Percentiles rank a stretch among this genome's conserved stretches.
These are phyloP conservation scores for Amoeboaphelidium protococcarum DNA, from an alignment of 371 early-diverging fungal genomes.

Conservation along the genomic window DNA sequence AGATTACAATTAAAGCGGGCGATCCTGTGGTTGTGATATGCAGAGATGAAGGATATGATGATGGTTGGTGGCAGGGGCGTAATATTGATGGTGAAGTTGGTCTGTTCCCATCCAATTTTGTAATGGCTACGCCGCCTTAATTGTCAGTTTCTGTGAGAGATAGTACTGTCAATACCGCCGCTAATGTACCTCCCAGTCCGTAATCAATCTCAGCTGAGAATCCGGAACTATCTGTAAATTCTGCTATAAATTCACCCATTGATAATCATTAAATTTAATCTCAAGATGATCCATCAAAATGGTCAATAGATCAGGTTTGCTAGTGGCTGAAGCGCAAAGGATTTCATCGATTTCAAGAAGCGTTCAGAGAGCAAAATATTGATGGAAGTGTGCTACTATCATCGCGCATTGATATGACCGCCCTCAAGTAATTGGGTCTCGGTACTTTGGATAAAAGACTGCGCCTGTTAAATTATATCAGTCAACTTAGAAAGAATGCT, in stretches of 20 bases:
- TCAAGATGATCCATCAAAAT: background rate
- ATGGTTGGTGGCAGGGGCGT: slow-evolving; percentile 51
- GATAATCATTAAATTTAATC: too few relatives aligned
- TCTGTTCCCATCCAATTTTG: slow-evolving; percentile 35
- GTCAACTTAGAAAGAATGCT: too few relatives aligned
- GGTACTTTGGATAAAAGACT: background rate
- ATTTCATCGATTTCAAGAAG: background rate
- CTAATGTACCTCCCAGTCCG: background rate
- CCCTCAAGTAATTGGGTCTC: background rate
- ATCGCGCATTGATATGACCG: background rate
- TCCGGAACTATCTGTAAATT: too few relatives aligned
- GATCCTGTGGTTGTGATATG: slow-evolving; percentile 44
- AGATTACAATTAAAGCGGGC: slow-evolving; percentile 33
- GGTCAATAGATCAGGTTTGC: background rate
- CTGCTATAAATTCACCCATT: too few relatives aligned
- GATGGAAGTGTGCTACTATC: background rate
- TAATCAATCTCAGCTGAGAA: too few relatives aligned
- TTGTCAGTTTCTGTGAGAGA: background rate
- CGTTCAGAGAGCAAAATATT: background rate
- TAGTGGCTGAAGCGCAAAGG: background rate
- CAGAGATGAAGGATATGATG: slow-evolving; percentile 42
- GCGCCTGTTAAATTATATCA: too few relatives aligned
- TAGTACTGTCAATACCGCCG: background rate
- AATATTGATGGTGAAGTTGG: slow-evolving; percentile 26
- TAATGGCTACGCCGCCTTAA: slow-evolving; percentile 7